These are phyloP conservation scores for Mycena rebaudengoi DNA, from an alignment of 768 basidiomycete genomes.

Conservation along the genomic window DNA sequence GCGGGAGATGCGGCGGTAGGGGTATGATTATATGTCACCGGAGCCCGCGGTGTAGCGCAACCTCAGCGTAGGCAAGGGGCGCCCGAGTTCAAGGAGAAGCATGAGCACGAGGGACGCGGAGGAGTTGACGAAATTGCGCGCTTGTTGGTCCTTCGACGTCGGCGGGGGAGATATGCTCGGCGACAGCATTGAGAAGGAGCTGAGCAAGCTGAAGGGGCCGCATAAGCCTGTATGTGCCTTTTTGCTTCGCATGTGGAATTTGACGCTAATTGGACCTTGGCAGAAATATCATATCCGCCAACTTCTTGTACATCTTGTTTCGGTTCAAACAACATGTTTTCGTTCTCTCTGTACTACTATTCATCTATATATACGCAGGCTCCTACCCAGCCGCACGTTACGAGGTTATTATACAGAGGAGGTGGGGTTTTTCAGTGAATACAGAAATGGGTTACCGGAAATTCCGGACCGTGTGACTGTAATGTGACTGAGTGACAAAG, in stretches of 20 bases:
- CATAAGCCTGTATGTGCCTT: slow-evolving; percentile 50
- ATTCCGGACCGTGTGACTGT: too few relatives aligned
- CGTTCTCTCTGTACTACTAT: slow-evolving; percentile 26
- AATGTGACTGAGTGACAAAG: too few relatives aligned
- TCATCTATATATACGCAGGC: slow-evolving; percentile 34
- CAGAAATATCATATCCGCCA: slow-evolving; percentile 87
- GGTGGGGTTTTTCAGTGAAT: too few relatives aligned
- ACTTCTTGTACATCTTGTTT: slow-evolving; percentile 37
- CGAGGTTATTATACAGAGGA: too few relatives aligned
- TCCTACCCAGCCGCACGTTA: too few relatives aligned
- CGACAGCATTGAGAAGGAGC: slow-evolving; percentile 78
- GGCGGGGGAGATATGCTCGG: slow-evolving; percentile 60
- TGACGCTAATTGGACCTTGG: slow-evolving; percentile 23
- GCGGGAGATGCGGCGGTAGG: slow-evolving; percentile 62
- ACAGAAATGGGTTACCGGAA: too few relatives aligned
- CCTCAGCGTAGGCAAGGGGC: slow-evolving; percentile 45
- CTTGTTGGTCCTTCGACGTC: slow-evolving; percentile 50
- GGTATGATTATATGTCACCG: slow-evolving; percentile 38
- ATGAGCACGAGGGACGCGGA: slow-evolving; percentile 83
- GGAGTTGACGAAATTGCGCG: slow-evolving; percentile 45
- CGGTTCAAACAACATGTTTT: slow-evolving; percentile 7
- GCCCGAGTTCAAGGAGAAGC: slow-evolving; percentile 73
- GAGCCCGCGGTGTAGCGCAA: slow-evolving; percentile 32
- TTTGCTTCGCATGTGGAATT: slow-evolving; percentile 10
- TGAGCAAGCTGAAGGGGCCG: slow-evolving; percentile 63